Conservation (phyloP, 2,329 filamentous ascomycete species). For the Alternaria ethzedia region DNA sequence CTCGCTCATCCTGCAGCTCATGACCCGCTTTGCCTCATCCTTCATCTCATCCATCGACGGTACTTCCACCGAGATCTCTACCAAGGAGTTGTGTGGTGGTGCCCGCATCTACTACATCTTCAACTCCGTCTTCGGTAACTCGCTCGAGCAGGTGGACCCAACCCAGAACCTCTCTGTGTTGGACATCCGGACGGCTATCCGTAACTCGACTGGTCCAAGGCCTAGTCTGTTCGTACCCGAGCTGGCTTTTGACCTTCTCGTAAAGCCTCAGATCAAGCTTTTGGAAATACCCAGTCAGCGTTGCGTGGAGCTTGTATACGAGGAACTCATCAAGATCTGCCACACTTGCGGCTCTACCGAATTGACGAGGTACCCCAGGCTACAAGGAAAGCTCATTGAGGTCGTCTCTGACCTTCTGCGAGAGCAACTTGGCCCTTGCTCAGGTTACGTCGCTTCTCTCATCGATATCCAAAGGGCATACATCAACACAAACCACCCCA, state of each 20-base stretch:
- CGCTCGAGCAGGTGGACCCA: slow-evolving; percentile 92
- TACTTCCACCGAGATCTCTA: slow-evolving; percentile 97
- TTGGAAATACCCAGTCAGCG: slow-evolving; percentile 93
- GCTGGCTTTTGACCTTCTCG: slow-evolving; percentile 94
- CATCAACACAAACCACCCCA: slow-evolving; percentile 99
- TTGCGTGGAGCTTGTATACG: slow-evolving; percentile 97
- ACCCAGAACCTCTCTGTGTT: slow-evolving; percentile 93
- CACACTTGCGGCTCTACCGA: slow-evolving; percentile 97
- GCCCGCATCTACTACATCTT: slow-evolving; percentile 99
- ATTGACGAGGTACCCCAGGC: slow-evolving; percentile 84
- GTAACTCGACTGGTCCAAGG: slow-evolving; percentile 94
- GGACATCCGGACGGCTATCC: slow-evolving; percentile 95
- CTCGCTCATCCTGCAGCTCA: slow-evolving; percentile 91
- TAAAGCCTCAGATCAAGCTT: slow-evolving; percentile 98
- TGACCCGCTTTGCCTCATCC: slow-evolving; percentile 97
- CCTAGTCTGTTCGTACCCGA: slow-evolving; percentile 97
- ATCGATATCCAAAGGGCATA: slow-evolving; percentile 98
- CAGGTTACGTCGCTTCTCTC: slow-evolving; percentile 90
- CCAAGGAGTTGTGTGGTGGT: slow-evolving; percentile 94
- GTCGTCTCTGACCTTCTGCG: slow-evolving; percentile 95
- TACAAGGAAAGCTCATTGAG: slow-evolving; percentile 97
- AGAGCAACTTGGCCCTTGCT: slow-evolving; percentile 88
- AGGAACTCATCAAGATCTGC: slow-evolving; percentile 99
- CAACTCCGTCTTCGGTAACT: slow-evolving; percentile 98
- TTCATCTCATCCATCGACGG: slow-evolving; percentile 99